Conservation (phyloP, 441 rosid genomes). For the Adansonia madagascariensis region DNA sequence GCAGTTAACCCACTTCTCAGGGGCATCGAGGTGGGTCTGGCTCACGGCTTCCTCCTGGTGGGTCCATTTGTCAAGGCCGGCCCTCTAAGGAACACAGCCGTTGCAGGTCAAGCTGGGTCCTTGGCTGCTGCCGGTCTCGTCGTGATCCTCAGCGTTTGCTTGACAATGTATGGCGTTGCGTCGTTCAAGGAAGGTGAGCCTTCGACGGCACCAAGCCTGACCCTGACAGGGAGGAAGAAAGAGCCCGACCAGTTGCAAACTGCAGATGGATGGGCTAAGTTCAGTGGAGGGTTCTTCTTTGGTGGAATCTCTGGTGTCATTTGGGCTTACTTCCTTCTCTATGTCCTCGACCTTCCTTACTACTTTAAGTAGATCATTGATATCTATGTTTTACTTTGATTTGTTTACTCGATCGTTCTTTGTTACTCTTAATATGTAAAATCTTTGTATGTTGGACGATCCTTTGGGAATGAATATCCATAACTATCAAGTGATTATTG, state of each 20-base stretch:
- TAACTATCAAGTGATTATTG: no score
- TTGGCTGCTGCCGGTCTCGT: slow-evolving; percentile 89
- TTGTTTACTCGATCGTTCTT: no score
- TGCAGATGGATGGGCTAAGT: slow-evolving; percentile 93
- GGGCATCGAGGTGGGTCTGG: slow-evolving; percentile 86
- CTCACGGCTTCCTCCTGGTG: slow-evolving; percentile 84
- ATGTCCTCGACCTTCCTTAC: slow-evolving; percentile 85
- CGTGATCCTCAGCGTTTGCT: slow-evolving; percentile 81
- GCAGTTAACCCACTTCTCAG: slow-evolving; percentile 93
- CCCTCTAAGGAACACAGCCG: slow-evolving; percentile 81
- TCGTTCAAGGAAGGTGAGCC: slow-evolving; percentile 87
- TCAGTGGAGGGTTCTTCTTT: slow-evolving; percentile 88
- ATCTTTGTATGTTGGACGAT: no score
- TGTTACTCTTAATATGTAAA: no score
- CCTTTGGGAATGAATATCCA: no score
- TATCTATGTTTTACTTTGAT: neutral
- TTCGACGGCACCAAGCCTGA: slow-evolving; percentile 76
- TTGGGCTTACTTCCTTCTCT: slow-evolving; percentile 94
- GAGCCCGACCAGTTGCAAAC: slow-evolving; percentile 93
- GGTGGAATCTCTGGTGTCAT: slow-evolving; percentile 97
- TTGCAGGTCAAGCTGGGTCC: slow-evolving; percentile 86
- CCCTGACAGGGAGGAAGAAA: slow-evolving; percentile 95
- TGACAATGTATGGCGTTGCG: slow-evolving; percentile 87
- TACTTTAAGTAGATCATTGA: slow-evolving; percentile 55
- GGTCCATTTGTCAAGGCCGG: slow-evolving; percentile 94